Evolutionary conservation across 495 filamentous ascomycete species (phyloP).

Genomic region (Lepidopterella palustris): DNA sequence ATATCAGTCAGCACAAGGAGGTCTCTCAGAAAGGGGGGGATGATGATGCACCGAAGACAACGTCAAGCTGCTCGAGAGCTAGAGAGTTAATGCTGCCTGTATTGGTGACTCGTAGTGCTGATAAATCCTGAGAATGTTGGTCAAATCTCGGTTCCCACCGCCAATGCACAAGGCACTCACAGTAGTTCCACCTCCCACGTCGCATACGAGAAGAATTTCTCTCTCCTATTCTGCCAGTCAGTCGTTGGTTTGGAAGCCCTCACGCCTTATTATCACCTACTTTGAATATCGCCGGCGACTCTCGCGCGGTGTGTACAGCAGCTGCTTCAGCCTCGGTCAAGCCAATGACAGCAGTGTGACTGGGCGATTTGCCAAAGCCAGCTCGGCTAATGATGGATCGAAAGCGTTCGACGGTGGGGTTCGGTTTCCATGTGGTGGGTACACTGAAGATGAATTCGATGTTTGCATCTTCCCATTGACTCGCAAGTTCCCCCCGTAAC

Average conservation of each 20-base stretch:
- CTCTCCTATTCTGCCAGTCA: conserved; percentile 21
- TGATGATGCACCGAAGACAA: conserved; percentile 25
- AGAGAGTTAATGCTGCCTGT: conserved; percentile 21
- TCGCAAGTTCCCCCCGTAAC: conserved; percentile 37
- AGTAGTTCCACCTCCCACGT: conserved; percentile 50
- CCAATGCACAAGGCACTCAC: not conserved
- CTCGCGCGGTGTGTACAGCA: conserved; percentile 48
- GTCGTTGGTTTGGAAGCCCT: not conserved
- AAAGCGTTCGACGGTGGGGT: conserved; percentile 51
- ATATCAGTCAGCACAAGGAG: not conserved
- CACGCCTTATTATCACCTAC: not conserved
- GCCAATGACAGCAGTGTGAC: conserved; percentile 49
- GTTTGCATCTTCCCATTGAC: conserved; percentile 40
- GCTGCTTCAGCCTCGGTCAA: conserved; percentile 64
- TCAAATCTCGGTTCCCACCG: no score
- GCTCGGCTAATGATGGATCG: conserved; percentile 44
- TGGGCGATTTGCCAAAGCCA: conserved; percentile 42
- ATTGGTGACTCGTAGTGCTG: conserved; percentile 24
- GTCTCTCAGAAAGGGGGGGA: not conserved
- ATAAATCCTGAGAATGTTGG: conserved; percentile 18
- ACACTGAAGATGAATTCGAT: conserved; percentile 62
- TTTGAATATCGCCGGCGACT: conserved; percentile 27
- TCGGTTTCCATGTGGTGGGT: conserved; percentile 59
- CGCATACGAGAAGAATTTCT: conserved; percentile 47
- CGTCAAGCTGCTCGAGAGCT: conserved; percentile 34